Conservation (phyloP, 495 filamentous ascomycete genomes). For the Hypoxylon lienhwacheense region DNA sequence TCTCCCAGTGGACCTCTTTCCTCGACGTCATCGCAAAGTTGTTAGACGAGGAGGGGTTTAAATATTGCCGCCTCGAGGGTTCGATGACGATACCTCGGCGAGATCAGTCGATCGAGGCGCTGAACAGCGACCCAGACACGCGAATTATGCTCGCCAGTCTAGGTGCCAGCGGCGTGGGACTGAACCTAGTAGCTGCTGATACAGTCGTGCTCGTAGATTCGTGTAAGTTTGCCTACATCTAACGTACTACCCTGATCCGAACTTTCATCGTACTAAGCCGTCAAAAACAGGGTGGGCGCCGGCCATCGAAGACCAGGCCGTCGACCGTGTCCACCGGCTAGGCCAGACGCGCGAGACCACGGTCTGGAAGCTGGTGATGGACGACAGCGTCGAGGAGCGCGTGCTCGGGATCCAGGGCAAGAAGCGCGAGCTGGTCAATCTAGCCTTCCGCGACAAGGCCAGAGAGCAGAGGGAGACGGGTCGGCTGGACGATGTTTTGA, state of each 20-base stretch:
- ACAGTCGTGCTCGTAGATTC: constrained; percentile 82
- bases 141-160: constrained; percentile 82
- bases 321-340: constrained; percentile 86
- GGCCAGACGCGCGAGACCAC: constrained; percentile 79
- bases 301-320: constrained; percentile 90
- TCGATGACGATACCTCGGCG: constrained; percentile 69
- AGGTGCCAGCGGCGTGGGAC: constrained; percentile 79
- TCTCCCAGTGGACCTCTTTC: constrained; percentile 93
- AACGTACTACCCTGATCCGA: background rate
- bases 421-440: constrained; percentile 77
- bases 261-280: constrained; percentile 24
- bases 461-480: constrained; percentile 49
- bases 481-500: constrained; percentile 47
- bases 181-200: constrained; percentile 87
- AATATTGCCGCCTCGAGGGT: constrained; percentile 79
- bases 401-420: constrained; percentile 79
- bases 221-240: constrained; percentile 43
- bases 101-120: constrained; percentile 66
- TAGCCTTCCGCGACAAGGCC: constrained; percentile 69
- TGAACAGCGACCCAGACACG: constrained; percentile 68
- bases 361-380: constrained; percentile 82
- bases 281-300: constrained; percentile 73
- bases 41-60: constrained; percentile 61
- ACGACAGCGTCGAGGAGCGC: constrained; percentile 81
- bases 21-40: constrained; percentile 76